Evolutionary conservation across 495 filamentous ascomycete species (phyloP), one percentile per base, ranked within the genome.

Genomic region (Xylaria intraflava): DNA sequence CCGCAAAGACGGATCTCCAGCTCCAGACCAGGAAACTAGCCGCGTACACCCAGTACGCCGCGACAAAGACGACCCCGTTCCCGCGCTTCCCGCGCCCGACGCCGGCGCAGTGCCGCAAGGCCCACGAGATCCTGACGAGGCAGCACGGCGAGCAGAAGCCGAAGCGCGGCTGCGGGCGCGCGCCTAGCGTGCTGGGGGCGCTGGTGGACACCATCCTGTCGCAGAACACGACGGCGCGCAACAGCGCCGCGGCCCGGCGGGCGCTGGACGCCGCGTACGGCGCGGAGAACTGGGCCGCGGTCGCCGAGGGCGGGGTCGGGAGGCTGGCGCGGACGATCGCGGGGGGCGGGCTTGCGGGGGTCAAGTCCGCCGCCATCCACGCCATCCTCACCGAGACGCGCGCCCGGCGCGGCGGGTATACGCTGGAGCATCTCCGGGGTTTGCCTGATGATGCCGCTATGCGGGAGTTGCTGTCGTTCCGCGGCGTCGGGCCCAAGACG

Each of bases 401-500:
- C 58, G 69, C 78, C 33, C 79, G 88, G 61, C 76, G 76, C 71
- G 78, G 62, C 40, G 72, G 17, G 67, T 76, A 51, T 75, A 84
- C 84, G 0, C 78, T 96, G 7, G 87, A 95, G 51, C 83, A 92
- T 62, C 66, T 95, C 2, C 84, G 88, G n/a, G 62, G 66, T 2
- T 72, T 86, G 30, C 60, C 67, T 6, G 82, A 78, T n/a, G 77
- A 86, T 22, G 78, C 83, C 24, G 89, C 81, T 7, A 87, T 94
- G 79, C 68, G 72, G 9, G 81, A 85, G 55, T 73, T 96, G 14
- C 77, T 84, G 50, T 80, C 80, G 42, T 91, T 86, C 54, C 80
- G 82, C 3, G 91, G 91, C 22, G 88, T 96, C 40, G 91, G 90
- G 0, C 82, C 85, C 49, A 96, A 95, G 70, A 95, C 91, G 0